Evolutionary conservation across 106 monocot genomes (phyloP).

Genomic region (Platanthera zijinensis): DNA sequence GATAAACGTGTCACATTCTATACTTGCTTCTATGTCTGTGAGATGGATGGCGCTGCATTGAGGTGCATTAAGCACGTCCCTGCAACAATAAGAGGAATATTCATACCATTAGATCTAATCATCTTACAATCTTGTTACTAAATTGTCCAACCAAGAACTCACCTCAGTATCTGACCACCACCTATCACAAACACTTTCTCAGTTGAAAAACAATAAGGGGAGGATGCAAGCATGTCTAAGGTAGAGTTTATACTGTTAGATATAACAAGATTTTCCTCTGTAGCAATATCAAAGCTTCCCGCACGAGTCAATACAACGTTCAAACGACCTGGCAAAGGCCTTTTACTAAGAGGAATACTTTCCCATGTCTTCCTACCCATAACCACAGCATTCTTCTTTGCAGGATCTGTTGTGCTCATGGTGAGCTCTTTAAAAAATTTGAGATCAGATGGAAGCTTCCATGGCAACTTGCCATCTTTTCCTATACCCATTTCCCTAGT

Average conservation of each 20-base stretch:
- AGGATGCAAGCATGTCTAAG: conserved; percentile 57
- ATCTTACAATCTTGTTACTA: not conserved
- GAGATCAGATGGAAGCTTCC: conserved; percentile 79
- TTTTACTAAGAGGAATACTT: conserved; percentile 51
- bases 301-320: conserved; percentile 92
- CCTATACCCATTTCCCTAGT: conserved; percentile 85
- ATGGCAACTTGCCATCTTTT: conserved; percentile 76
- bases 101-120: not conserved
- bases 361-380: conserved; percentile 99
- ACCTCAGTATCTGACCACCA: conserved; percentile 84
- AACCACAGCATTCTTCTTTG: conserved; percentile 90
- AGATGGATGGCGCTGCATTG: conserved; percentile 89
- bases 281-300: conserved; percentile 75
- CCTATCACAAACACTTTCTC: conserved; percentile 95
- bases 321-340: conserved; percentile 77
- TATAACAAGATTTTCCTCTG: conserved; percentile 67
- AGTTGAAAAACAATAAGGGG: conserved; percentile 79
- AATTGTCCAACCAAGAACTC: conserved; percentile 9
- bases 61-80: conserved; percentile 71
- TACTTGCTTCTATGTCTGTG: conserved; percentile 65
- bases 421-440: conserved; percentile 90
- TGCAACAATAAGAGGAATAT: conserved; percentile 24
- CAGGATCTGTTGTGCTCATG: conserved; percentile 53
- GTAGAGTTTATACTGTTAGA: conserved; percentile 78
- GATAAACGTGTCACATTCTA: conserved; percentile 94